Evolutionary conservation across 2,329 filamentous ascomycete species (phyloP), one percentile per base, ranked within the genome.

Genomic region (Apiospora hydei): DNA sequence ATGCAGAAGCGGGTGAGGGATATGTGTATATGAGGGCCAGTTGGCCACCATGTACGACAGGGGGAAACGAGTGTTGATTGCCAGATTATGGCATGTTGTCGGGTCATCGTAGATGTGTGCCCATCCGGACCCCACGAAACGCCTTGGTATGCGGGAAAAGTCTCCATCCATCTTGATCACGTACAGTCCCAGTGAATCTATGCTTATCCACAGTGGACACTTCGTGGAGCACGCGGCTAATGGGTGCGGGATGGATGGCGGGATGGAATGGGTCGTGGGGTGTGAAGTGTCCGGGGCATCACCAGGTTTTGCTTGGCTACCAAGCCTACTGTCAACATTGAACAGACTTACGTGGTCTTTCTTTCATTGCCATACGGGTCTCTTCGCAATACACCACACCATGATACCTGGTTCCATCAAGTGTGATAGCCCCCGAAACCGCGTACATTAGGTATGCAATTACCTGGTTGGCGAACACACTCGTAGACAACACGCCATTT

Each of bases 51-150:
- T 38, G 53, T 18, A 21, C 16, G 18, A 34, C 16, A 10, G 18
- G 18, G 53, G 18, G 18, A 41, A 38, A n/a, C 34, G 57, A 41
- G 34, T 41, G 57, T 64, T 64, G 21, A 2, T 64, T 64, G 57
- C 21, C 57, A 64, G 57, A 64, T 64, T 64, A 41, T 64, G 57
- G 57, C 57, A 24, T 64, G 57, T 64, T 64, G 34, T 64, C 57
- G 57, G 57, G 57, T 64, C 57, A 64, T 64, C 3, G 18, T 14
- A 38, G 57, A 64, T 38, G 34, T 38, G 34, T 41, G 34, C 30
- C 49, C 18, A 64, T 64, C 57, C 41, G 21, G 57, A 61, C 53
- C 53, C 30, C 53, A 18, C 53, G 53, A 61, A 61, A 38, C 26
- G 53, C 34, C 53, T 11, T 61, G 53, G 53, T 10, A 61, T 61